Conservation (phyloP, 2,329 filamentous ascomycete genomes). For the Ophiostoma piceae region DNA sequence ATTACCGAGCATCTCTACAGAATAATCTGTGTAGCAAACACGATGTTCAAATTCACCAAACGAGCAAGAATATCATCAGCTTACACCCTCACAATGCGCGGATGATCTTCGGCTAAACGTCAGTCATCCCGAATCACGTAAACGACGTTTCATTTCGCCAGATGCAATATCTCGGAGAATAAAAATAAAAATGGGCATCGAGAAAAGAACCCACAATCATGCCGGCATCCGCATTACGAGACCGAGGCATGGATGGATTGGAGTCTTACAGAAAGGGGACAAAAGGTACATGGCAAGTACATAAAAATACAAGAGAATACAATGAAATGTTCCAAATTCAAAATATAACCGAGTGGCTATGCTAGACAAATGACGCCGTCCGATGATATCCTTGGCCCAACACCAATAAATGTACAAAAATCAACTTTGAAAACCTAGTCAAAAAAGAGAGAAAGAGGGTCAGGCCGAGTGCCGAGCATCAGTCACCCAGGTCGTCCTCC, state of each 20-base stretch:
- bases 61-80: background rate
- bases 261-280: background rate
- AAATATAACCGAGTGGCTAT: slow-evolving; percentile 7
- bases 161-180: no score
- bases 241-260: background rate
- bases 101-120: background rate
- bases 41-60: background rate
- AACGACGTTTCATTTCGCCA: no score
- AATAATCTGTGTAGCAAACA: background rate
- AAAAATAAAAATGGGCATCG: background rate
- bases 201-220: background rate
- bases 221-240: background rate
- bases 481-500: slow-evolving; percentile 43
- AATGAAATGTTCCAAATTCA: background rate
- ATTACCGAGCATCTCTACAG: background rate
- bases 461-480: background rate
- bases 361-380: background rate
- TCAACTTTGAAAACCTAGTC: background rate
- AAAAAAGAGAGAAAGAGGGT: background rate
- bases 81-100: background rate
- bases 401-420: slow-evolving; percentile 3
- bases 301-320: slow-evolving; percentile 17
- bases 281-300: slow-evolving; percentile 15
- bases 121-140: no score
- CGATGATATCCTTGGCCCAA: background rate